Evolutionary conservation across 2,329 filamentous ascomycete species (phyloP).

Genomic region (Hypoxylon sp.): DNA sequence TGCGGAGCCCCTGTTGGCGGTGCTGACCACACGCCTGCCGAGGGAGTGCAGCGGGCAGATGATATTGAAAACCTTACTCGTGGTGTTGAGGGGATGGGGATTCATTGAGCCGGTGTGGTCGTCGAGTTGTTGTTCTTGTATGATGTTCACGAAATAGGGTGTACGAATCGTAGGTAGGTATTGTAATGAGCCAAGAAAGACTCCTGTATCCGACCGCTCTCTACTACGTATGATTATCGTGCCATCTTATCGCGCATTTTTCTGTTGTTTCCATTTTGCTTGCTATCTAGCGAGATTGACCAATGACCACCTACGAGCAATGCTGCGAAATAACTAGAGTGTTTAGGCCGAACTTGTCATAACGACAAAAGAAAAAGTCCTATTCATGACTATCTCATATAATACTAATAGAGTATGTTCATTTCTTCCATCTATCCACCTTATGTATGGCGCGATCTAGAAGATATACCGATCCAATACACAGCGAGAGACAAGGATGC

Average conservation of each 20-base stretch:
- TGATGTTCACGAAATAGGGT: neutral
- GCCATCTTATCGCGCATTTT: neutral
- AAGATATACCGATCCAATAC: conserved; percentile 24
- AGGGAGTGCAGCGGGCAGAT: conserved; percentile 66
- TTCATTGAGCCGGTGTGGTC: conserved; percentile 22
- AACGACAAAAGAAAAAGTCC: conserved; percentile 37
- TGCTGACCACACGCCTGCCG: conserved; percentile 62
- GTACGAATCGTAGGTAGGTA: conserved; percentile 4
- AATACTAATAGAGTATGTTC: conserved; percentile 26
- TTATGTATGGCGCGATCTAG: conserved; percentile 37
- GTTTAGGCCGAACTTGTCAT: conserved; percentile 10
- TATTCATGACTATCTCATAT: conserved; percentile 39
- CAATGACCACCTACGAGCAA: neutral
- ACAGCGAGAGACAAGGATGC: conserved; percentile 33
- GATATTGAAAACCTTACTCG: conserved; percentile 62
- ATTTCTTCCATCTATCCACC: conserved; percentile 36
- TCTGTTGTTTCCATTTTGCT: neutral
- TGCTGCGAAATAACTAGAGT: conserved; percentile 5
- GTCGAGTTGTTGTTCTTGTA: neutral
- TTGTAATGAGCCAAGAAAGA: neutral
- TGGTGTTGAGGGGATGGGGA: conserved; percentile 25
- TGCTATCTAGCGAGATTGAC: too few relatives aligned
- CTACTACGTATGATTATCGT: conserved; percentile 19
- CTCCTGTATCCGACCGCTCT: conserved; percentile 10
- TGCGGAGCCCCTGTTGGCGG: conserved; percentile 73